Evolutionary conservation across 1,139 yeast species (phyloP), one percentile per base, ranked within the genome.

Genomic region (Yamadazyma friedrichii): DNA sequence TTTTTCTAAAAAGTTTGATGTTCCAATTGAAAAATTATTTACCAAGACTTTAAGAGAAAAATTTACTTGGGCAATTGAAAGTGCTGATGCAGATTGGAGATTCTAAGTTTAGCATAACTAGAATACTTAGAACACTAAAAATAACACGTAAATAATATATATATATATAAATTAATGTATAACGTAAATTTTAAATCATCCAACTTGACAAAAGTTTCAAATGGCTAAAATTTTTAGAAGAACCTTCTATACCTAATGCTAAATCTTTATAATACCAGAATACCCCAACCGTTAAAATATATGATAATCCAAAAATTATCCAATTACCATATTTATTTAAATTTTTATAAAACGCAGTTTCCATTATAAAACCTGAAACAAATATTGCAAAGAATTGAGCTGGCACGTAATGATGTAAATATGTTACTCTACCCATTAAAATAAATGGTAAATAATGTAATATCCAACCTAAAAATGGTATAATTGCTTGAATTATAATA

Each of bases 341-440:
- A 20, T 42, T 47, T 31, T 53, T 53, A 25, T 48, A 49, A 2
- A 62, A 49, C 11, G 60, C 41, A 9, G 50, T 49, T 44, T 72
- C 76, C 47, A 69, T 48, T 11, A 69, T 46, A 42, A 58, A 72
- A 0, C 71, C 76, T 3, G 48, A 76, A 25, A 88, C 82, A 51
- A 93, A 67, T 76, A 93, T 82, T 44, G 98, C 98, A 68, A 94
- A 93, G 70, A 91, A 93, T 51, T 91, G 77, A 0, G 98, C 97
- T 25, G 99, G 99, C 55, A 89, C 78, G 65, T 93, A 93, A 67
- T 93, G 99, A 64, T 93, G 99, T 35, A 93, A 93, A 60, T 94
- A 93, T 4, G 96, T 89, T 50, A 94, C 98, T 74, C 99, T 86
- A 22, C 96, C 89, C 98, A 93, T 93, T 50, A 91, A 74, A 39